Base-by-base conservation (phyloP, 768 basidiomycete genomes). In the Leucocoprinus leucothites region DNA sequence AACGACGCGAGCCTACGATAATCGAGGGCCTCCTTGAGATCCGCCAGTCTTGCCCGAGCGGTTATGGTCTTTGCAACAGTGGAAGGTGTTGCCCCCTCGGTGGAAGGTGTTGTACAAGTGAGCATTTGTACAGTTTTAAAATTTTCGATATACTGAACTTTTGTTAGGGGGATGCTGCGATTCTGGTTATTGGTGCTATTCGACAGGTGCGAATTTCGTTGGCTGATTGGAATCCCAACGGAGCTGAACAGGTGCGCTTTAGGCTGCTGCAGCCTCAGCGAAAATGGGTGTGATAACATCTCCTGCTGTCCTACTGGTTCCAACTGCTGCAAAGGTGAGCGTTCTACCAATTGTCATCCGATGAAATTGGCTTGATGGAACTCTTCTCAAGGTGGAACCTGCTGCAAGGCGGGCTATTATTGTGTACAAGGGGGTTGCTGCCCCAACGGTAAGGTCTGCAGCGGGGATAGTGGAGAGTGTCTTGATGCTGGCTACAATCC, bases 71-170 rank as follows among this genome's bases (percentile, higher is more conserved):
- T 7, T 54, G 53, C 24, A 48, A 19, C 18, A 48, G 31, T 21
- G 25, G 38, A 26, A 40, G n/a, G 38, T 54, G 53, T n/a, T 54
- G 53, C 21, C 53, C 53, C 16, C 16, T 54, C 9, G 53, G 46
- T 40, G 45, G 53, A 1, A 46, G 18, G 16, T 54, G 53, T 28
- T 54, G 53, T 18, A 48, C 45, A 13, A 28, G 53, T 54, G 19
- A 31, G 46, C 6, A 34, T 28, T 8, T 7, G 5, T 6, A 13
- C 22, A 4, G n/a, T 18, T 22, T 25, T n/a, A 11, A 16, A 16
- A 31, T 21, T 14, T 45, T 1, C 22, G 18, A 8, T 1, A 14
- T 19, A 21, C 24, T 11, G 41, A 50, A 22, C 13, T 22, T 34
- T 34, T 8, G 8, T 2, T 36, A 53, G 53, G 25, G 22, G 46